Evolutionary conservation across 805 yeast genomes (phyloP).

Genomic region (Phaffomyces antillensis): DNA sequence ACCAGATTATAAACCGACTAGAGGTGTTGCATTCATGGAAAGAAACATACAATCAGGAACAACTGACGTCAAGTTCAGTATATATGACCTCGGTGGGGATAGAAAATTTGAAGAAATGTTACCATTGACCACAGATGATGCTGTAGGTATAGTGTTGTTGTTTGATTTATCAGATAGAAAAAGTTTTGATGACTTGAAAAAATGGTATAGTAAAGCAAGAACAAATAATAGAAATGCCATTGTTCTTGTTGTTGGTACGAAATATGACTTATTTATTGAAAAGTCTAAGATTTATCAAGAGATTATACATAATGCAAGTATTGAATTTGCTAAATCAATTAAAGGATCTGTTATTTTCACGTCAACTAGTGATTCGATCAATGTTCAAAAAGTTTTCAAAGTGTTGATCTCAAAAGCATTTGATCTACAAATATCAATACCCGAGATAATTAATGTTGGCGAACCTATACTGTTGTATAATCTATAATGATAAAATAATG

Average conservation of each 20-base stretch:
- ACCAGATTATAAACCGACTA: constrained; percentile 85
- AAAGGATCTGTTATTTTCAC: constrained; percentile 77
- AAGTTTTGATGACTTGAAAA: constrained; percentile 80
- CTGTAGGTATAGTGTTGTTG: constrained; percentile 85
- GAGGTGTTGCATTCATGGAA: constrained; percentile 95
- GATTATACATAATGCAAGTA: constrained; percentile 76
- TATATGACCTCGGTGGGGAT: constrained; percentile 97
- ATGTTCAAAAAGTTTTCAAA: constrained; percentile 90
- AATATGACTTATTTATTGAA: constrained; percentile 81
- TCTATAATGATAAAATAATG: neutral
- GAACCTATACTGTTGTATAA: constrained; percentile 80
- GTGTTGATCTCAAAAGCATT: constrained; percentile 85
- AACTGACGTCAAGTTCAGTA: constrained; percentile 82
- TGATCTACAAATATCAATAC: constrained; percentile 65
- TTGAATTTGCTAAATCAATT: constrained; percentile 84
- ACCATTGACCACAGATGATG: constrained; percentile 85
- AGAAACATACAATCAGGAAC: constrained; percentile 76
- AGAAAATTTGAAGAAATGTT: constrained; percentile 93
- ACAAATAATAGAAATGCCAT: constrained; percentile 88
- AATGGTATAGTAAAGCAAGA: constrained; percentile 90
- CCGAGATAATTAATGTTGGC: constrained; percentile 80
- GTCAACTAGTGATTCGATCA: constrained; percentile 87
- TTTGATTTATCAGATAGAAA: constrained; percentile 85
- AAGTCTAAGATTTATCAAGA: constrained; percentile 73
- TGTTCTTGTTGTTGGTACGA: constrained; percentile 88